These are phyloP conservation scores for Venturia carpophila DNA, from an alignment of 2,329 filamentous ascomycete genomes.

Conservation along the genomic window DNA sequence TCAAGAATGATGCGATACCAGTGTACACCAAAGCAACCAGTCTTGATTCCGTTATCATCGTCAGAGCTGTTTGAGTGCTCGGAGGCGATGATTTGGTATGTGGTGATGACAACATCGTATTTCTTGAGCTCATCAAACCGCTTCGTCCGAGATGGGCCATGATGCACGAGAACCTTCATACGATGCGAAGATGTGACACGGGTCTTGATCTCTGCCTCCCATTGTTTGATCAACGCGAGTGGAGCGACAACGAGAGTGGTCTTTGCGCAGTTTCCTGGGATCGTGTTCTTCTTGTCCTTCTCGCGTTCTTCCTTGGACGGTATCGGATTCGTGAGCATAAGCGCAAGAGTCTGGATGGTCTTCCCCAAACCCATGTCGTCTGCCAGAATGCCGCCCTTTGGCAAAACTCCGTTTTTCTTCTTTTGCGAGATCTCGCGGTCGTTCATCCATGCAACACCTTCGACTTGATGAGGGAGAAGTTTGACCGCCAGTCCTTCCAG, in stretches of 20 bases:
- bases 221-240: conserved; percentile 89
- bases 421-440: conserved; percentile 81
- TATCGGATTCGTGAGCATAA: conserved; percentile 76
- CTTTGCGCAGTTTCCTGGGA: conserved; percentile 62
- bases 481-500: conserved; percentile 80
- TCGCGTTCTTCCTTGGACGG: conserved; percentile 42
- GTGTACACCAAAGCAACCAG: conserved; percentile 80
- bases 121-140: conserved; percentile 64
- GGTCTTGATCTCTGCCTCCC: conserved; percentile 86
- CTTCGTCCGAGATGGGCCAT: conserved; percentile 80
- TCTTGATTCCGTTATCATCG: conserved; percentile 54
- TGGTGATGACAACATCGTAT: conserved; percentile 95
- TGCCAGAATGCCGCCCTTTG: conserved; percentile 88
- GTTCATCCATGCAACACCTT: conserved; percentile 91
- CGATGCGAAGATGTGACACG: conserved; percentile 64
- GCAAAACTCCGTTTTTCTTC: conserved; percentile 69
- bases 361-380: conserved; percentile 98
- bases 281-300: conserved; percentile 51
- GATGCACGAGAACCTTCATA: conserved; percentile 80
- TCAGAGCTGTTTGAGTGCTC: conserved; percentile 68
- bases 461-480: conserved; percentile 85
- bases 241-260: conserved; percentile 88
- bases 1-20: conserved; percentile 97
- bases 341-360: conserved; percentile 84
- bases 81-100: conserved; percentile 89